Conservation (phyloP, 495 filamentous ascomycete genomes). For the Clavariopsis aquatica region DNA sequence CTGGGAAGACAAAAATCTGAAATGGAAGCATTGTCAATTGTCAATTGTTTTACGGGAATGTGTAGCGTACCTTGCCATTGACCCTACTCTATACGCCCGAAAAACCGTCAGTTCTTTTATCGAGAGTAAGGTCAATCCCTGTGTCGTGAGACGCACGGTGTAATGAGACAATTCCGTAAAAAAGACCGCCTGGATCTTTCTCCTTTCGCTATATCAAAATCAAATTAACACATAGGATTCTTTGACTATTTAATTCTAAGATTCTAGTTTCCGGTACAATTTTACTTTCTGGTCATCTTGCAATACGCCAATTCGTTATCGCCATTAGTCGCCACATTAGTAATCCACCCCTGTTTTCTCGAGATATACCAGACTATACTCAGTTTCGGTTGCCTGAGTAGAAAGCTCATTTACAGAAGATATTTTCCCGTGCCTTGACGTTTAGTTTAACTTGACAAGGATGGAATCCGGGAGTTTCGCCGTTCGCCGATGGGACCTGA, state of each 20-base stretch:
- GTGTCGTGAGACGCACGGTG: conserved; percentile 14
- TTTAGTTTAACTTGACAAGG: background rate
- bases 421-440: background rate
- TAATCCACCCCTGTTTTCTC: background rate
- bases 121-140: conserved; percentile 21
- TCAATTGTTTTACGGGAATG: too few relatives aligned
- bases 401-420: background rate
- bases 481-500: background rate
- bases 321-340: background rate
- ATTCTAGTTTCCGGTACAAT: background rate
- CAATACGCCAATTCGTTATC: background rate
- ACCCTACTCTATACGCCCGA: too few relatives aligned
- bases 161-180: conserved; percentile 7
- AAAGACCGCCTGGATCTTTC: background rate
- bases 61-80: too few relatives aligned
- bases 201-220: background rate
- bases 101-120: too few relatives aligned
- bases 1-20: too few relatives aligned
- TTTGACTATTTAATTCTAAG: background rate
- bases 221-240: background rate
- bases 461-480: background rate
- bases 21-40: too few relatives aligned
- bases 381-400: background rate
- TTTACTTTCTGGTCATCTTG: background rate
- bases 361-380: background rate